Percentiles rank a stretch among this genome's conserved stretches.
phyloP scores from a whole-genome alignment of 176 grass and related monocot genomes.

The Rhipidocladum racemiflorum region DNA sequence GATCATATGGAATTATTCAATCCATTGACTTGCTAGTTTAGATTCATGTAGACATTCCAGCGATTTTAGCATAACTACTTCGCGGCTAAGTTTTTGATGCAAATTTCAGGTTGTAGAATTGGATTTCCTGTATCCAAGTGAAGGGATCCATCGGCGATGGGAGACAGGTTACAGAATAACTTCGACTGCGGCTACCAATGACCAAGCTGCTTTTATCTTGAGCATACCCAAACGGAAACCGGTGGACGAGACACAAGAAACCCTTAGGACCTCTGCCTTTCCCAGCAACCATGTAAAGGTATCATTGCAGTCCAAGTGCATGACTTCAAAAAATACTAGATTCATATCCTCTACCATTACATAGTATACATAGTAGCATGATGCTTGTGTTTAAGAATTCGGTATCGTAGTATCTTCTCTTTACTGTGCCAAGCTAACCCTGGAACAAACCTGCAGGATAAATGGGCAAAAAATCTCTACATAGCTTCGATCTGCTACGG shows the following conservation, averaged over 20 bases:
- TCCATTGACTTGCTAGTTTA: background rate
- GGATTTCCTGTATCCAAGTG: conserved; percentile 96
- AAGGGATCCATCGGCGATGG: conserved; percentile 90
- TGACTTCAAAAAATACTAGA: background rate
- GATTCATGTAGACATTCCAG: background rate
- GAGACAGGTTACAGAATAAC: conserved; percentile 90
- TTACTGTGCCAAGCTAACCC: conserved; percentile 21
- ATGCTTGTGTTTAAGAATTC: background rate
- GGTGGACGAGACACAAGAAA: conserved; percentile 89
- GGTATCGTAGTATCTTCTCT: background rate
- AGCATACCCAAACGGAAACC: conserved; percentile 80
- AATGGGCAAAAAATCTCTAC: conserved; percentile 95
- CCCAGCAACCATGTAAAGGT: conserved; percentile 93
- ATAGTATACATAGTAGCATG: too few species aligned
- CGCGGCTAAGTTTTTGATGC: background rate
- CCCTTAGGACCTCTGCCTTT: conserved; percentile 83
- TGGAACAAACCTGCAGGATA: conserved; percentile 38
- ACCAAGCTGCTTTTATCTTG: conserved; percentile 89
- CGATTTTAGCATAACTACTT: background rate
- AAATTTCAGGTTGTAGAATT: conserved; percentile 79
- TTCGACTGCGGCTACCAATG: conserved; percentile 67
- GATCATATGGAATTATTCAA: background rate
- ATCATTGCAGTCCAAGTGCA: background rate
- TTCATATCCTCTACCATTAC: background rate
- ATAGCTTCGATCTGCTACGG: conserved; percentile 79